These are phyloP conservation scores for Candida saitoana DNA, from an alignment of 805 yeast genomes.

Conservation along the genomic window DNA sequence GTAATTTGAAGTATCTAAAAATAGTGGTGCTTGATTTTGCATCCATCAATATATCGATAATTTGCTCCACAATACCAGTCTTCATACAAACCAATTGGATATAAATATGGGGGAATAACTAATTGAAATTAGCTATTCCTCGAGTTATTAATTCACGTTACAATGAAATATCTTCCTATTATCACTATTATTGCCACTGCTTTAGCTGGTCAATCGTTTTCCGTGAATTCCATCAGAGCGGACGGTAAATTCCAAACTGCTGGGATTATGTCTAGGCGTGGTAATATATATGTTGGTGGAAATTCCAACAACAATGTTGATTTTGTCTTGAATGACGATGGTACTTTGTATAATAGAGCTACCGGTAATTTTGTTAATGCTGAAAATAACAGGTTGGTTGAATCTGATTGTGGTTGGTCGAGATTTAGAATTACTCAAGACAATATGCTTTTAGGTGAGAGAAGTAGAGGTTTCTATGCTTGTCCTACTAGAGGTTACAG, in stretches of 20 bases:
- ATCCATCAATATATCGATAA: no score
- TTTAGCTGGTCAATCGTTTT: slow-evolving; percentile 18
- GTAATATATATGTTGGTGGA: slow-evolving; percentile 9
- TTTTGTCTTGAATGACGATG: slow-evolving; percentile 21
- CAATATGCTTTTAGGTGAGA: slow-evolving; percentile 7
- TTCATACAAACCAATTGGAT: no score
- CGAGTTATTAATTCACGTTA: neutral
- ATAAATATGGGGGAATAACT: neutral
- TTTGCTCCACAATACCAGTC: no score
- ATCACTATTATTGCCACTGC: slow-evolving; percentile 21
- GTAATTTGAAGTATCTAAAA: no score
- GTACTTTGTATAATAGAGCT: slow-evolving; percentile 16
- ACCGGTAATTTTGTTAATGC: slow-evolving; percentile 14
- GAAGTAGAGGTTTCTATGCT: slow-evolving; percentile 6
- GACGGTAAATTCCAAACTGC: slow-evolving; percentile 22
- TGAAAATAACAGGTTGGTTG: slow-evolving; percentile 1
- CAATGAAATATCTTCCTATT: slow-evolving; percentile 12
- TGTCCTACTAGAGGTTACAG: slow-evolving; percentile 1
- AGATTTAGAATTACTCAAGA: slow-evolving; percentile 11
- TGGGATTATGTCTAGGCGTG: slow-evolving; percentile 6
- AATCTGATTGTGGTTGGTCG: slow-evolving; percentile 1
- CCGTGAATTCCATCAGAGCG: slow-evolving; percentile 19
- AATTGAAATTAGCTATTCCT: neutral
- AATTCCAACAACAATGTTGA: slow-evolving; percentile 8
- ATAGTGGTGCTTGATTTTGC: no score